These are phyloP conservation scores for Corymbia calophylla DNA, from an alignment of 441 rosid genomes.

Conservation along the genomic window DNA sequence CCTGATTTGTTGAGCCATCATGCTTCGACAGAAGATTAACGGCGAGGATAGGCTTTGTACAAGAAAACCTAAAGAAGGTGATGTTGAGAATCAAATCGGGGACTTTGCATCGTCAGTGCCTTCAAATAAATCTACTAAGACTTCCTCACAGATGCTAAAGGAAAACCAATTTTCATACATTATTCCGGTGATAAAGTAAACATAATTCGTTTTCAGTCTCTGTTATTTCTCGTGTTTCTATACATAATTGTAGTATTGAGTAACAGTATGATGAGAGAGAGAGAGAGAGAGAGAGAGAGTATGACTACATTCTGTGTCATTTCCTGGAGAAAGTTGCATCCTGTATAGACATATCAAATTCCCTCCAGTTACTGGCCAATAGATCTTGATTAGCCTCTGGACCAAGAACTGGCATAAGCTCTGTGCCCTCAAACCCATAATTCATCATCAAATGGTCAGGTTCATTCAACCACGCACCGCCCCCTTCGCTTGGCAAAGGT, in stretches of 20 bases:
- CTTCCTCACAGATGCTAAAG: background rate
- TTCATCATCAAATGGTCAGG: slow-evolving; percentile 18
- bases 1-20: background rate
- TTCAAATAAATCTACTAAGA: background rate
- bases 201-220: background rate
- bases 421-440: slow-evolving; percentile 19
- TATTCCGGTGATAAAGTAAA: background rate
- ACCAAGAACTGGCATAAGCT: slow-evolving; percentile 20
- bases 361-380: slow-evolving; percentile 43
- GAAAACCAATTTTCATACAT: background rate
- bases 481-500: slow-evolving; percentile 63
- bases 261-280: background rate
- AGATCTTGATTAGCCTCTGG: slow-evolving; percentile 37
- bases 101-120: background rate
- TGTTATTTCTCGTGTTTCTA: background rate
- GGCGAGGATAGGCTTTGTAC: background rate
- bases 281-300: background rate
- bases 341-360: slow-evolving; percentile 45
- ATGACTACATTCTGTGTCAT: background rate
- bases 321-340: slow-evolving; percentile 26
- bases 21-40: background rate
- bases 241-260: background rate
- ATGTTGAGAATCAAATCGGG: background rate
- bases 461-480: slow-evolving; percentile 25
- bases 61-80: background rate